phyloP scores from a whole-genome alignment of 2,329 filamentous ascomycete genomes.

The Clonostachys rhizophaga region DNA sequence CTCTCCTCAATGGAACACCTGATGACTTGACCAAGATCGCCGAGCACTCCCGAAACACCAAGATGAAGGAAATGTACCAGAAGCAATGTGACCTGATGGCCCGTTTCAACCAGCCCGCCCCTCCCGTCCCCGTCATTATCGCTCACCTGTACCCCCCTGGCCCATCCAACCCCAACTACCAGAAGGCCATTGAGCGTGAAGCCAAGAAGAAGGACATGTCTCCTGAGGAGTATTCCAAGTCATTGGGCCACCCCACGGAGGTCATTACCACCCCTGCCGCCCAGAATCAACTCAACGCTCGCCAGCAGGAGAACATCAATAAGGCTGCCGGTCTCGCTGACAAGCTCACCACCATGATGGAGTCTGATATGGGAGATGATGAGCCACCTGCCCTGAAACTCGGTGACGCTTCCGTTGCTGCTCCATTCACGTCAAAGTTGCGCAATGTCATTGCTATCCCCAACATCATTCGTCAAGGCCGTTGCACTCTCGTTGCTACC shows the following conservation, averaged over 20 bases:
- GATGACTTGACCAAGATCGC: conserved; percentile 89
- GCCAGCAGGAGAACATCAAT: conserved; percentile 58
- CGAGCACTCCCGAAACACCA: conserved; percentile 88
- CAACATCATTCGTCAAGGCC: conserved; percentile 96
- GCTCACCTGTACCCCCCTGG: conserved; percentile 93
- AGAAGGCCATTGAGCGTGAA: conserved; percentile 86
- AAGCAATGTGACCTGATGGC: conserved; percentile 91
- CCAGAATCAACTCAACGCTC: conserved; percentile 3
- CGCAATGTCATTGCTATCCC: conserved; percentile 95
- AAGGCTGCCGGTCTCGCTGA: conserved; percentile 79
- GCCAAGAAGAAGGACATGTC: conserved; percentile 71
- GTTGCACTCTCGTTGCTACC: conserved; percentile 94
- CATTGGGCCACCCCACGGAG: conserved; percentile 47
- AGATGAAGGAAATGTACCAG: conserved; percentile 98
- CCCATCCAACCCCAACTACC: conserved; percentile 86
- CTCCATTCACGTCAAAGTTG: conserved; percentile 95
- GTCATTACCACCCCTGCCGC: conserved; percentile 35
- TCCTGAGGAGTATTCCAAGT: conserved; percentile 49
- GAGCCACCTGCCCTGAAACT: conserved; percentile 96
- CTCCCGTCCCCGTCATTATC: conserved; percentile 88
- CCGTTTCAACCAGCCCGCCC: conserved; percentile 87
- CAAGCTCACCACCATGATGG: conserved; percentile 86
- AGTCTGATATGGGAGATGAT: conserved; percentile 78
- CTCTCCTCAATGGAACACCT: conserved; percentile 88
- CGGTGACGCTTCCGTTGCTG: conserved; percentile 93